A percentile compares a stretch with the other conserved stretches of the same genome.
phyloP scores from a whole-genome alignment of 345 rosid species.

The Eucalyptus curtisii region DNA sequence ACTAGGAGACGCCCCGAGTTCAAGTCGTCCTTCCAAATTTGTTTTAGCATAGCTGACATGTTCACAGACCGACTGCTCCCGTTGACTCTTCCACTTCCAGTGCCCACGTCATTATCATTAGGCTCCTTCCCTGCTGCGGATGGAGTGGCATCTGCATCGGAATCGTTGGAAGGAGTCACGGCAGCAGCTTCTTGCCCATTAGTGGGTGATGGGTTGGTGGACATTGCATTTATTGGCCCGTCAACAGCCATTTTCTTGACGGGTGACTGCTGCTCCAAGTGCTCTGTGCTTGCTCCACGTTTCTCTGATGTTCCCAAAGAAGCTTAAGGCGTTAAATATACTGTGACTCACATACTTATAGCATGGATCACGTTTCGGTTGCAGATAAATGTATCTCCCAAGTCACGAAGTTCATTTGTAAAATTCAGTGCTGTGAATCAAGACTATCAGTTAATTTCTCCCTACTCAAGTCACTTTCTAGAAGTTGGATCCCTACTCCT shows the following conservation, averaged over 20 bases:
- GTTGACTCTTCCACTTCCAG: constrained; percentile 5
- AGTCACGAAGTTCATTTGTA: background rate
- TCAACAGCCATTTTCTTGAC: constrained; percentile 46
- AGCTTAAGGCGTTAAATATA: background rate
- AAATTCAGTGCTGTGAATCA: background rate
- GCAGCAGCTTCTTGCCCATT: constrained; percentile 19
- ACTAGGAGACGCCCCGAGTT: constrained; percentile 51
- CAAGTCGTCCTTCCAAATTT: constrained; percentile 79
- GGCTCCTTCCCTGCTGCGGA: constrained; percentile 17
- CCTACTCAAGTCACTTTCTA: background rate
- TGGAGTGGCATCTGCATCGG: constrained; percentile 16
- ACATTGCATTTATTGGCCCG: constrained; percentile 14
- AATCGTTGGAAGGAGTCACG: constrained; percentile 17
- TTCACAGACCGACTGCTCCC: constrained; percentile 10
- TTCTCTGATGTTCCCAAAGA: constrained; percentile 23
- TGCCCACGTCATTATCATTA: constrained; percentile 1
- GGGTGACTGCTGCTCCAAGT: constrained; percentile 26
- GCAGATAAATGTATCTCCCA: background rate
- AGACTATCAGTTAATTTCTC: background rate
- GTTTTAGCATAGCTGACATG: constrained; percentile 38
- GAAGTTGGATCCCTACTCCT: background rate
- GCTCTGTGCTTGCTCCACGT: constrained; percentile 33
- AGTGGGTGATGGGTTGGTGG: constrained; percentile 15
- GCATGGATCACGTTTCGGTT: background rate
- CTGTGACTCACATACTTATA: background rate